A percentile compares a stretch with the other conserved stretches of the same genome.
Evolutionary conservation across 2,329 filamentous ascomycete species (phyloP).

Genomic region (Grosmannia huntii): DNA sequence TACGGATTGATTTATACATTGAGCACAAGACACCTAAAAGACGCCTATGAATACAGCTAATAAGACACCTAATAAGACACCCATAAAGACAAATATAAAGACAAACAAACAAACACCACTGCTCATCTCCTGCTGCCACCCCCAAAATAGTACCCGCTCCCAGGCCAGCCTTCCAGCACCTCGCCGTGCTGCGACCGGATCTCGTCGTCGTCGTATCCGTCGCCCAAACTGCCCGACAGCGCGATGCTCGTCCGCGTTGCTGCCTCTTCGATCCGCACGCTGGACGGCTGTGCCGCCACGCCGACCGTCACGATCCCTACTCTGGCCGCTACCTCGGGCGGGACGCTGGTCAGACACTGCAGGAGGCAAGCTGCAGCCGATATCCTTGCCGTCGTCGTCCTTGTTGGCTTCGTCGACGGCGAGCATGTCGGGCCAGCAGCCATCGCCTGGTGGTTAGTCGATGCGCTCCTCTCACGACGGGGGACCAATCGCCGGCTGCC

Average conservation of each 20-base stretch:
- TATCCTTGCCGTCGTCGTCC: conserved; percentile 1
- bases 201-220: not conserved
- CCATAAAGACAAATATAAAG: too few species aligned
- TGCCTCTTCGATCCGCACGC: not conserved
- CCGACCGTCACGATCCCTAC: conserved; percentile 5
- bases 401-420: not conserved
- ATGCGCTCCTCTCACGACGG: not conserved
- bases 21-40: too few species aligned
- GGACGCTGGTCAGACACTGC: conserved; percentile 3
- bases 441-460: not conserved
- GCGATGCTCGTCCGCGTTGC: not conserved
- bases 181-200: not conserved
- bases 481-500: too few species aligned
- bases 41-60: too few species aligned
- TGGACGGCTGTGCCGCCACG: not conserved
- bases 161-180: conserved; percentile 4
- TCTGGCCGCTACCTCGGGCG: not conserved
- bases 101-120: too few species aligned
- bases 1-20: too few species aligned
- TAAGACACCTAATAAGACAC: too few species aligned
- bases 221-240: not conserved
- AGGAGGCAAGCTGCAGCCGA: conserved; percentile 5
- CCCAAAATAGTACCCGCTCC: conserved; percentile 9
- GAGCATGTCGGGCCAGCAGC: not conserved
- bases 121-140: not conserved